Conservation (phyloP, 1,284 basidiomycete genomes). For the Trichosporon coremiiforme region DNA sequence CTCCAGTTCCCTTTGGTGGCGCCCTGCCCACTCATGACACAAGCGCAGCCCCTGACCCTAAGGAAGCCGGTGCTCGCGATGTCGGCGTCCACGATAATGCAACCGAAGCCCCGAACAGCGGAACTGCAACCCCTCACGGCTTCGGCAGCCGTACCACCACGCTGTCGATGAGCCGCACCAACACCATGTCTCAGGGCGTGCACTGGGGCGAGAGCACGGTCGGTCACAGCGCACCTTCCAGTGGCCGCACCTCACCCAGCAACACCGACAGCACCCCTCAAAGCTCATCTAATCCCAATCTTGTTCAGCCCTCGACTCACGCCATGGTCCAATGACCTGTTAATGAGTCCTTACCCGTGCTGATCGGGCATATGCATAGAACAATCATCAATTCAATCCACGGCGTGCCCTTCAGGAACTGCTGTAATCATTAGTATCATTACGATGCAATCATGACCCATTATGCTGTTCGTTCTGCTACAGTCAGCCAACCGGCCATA, state of each 20-base stretch:
- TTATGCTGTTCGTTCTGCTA: background rate
- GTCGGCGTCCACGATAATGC: background rate
- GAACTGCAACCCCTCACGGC: background rate
- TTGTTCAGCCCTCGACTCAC: background rate
- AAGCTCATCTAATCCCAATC: background rate
- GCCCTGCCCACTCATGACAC: background rate
- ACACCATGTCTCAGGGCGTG: background rate
- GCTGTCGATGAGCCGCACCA: background rate
- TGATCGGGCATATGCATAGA: slow-evolving; percentile 4
- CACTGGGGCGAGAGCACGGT: background rate
- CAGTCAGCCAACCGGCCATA: background rate
- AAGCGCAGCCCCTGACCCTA: background rate
- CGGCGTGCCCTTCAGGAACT: background rate
- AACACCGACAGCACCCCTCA: background rate
- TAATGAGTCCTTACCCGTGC: background rate
- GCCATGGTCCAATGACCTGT: slow-evolving; percentile 7
- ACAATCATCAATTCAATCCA: background rate
- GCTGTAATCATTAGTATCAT: background rate
- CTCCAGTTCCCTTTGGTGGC: slow-evolving; percentile 22
- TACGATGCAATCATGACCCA: background rate
- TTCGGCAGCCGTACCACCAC: background rate
- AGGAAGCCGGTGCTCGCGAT: background rate
- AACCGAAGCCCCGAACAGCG: background rate
- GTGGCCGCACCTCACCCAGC: slow-evolving; percentile 1
- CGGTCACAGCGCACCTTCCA: background rate